Base-by-base conservation (phyloP, 1,284 basidiomycete species). In the Blastosporella zonata region DNA sequence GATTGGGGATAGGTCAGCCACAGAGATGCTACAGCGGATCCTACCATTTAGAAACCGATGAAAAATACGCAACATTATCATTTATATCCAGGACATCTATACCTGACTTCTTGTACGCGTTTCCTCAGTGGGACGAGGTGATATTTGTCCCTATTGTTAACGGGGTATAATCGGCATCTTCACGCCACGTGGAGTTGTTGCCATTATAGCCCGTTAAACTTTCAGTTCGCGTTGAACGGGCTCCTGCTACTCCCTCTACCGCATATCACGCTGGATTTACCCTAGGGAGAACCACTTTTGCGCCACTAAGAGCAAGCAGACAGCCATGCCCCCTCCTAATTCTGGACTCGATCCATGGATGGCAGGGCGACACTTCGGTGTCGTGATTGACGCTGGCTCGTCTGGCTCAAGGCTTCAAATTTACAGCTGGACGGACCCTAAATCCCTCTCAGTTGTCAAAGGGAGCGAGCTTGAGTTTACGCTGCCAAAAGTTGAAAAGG, bases 321-420 rank as follows among this genome's bases (percentile, higher is more conserved):
- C 28, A 17, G 37, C 21, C 6, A 90, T 90, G 88, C 84, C 87
- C 43, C 85, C 88, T 50, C 84, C 86, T 52, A 81, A 45, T 45
- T 3, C 76, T 50, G 75, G 72, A 42, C 74, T 73, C 57, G 79
- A 89, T 62, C 65, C 81, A 55, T 91, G 89, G 88, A 77, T 89
- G 47, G 69, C 78, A 49, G 82, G 84, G 47, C 86, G 91, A 55
- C 86, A 87, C 59, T 99, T 96, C 70, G 95, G 93, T 43, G 84
- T 99, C 54, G 93, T 99, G 50, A 90, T 99, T 65, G 96, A 99
- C 74, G 96, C 96, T 60, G 96, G 96, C 55, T 97, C 93, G 62
- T 97, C 94, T 9, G 96, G 96, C 29, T 98, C 95, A 5, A 79
- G 97, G 42, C 77, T 98, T 40, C 95, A 97, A 69, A 93, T 99